A percentile compares a stretch with the other conserved stretches of the same genome.
These are phyloP conservation scores for Cinnamomum micranthum DNA, from an alignment of 164 flowering plant species.

Conservation along the genomic window DNA sequence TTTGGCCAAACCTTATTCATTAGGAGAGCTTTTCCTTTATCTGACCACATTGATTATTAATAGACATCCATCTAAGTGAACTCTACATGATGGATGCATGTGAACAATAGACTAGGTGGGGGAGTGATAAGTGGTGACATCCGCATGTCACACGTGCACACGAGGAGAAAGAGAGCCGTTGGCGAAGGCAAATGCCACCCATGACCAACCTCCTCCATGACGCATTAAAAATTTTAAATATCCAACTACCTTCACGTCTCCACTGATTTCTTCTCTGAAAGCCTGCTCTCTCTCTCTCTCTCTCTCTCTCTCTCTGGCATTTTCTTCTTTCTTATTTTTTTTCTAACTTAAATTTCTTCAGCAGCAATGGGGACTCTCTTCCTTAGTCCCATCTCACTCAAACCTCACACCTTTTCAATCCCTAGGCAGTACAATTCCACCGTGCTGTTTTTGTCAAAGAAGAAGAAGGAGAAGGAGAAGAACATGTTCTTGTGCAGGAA, in stretches of 20 bases:
- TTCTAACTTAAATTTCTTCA: background rate
- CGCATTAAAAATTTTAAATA: slow-evolving; percentile 13
- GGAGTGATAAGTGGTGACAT: no score
- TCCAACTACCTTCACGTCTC: slow-evolving; percentile 15
- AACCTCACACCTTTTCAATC: background rate
- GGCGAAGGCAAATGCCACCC: background rate
- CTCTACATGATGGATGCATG: no score
- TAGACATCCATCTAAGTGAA: no score
- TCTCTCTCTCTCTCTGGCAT: slow-evolving; percentile 9
- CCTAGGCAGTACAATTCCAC: background rate
- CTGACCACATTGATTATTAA: rapidly evolving
- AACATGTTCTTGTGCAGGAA: slow-evolving; percentile 37
- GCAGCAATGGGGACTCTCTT: slow-evolving; percentile 50
- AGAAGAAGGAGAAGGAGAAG: slow-evolving; percentile 18
- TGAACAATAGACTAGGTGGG: no score
- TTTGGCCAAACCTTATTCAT: no score
- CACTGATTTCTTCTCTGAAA: slow-evolving; percentile 22
- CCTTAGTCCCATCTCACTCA: slow-evolving; percentile 27
- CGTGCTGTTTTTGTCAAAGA: slow-evolving; percentile 12
- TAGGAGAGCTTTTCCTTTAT: no score
- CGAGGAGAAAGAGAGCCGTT: slow-evolving; percentile 49
- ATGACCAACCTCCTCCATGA: background rate
- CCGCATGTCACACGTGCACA: no score
- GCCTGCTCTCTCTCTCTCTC: slow-evolving; percentile 14
- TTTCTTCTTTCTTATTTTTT: background rate